Percentiles rank a stretch among this genome's conserved stretches.
These are phyloP conservation scores for Thymus mandschuricus DNA, from an alignment of 257 asterid genomes.

Conservation along the genomic window DNA sequence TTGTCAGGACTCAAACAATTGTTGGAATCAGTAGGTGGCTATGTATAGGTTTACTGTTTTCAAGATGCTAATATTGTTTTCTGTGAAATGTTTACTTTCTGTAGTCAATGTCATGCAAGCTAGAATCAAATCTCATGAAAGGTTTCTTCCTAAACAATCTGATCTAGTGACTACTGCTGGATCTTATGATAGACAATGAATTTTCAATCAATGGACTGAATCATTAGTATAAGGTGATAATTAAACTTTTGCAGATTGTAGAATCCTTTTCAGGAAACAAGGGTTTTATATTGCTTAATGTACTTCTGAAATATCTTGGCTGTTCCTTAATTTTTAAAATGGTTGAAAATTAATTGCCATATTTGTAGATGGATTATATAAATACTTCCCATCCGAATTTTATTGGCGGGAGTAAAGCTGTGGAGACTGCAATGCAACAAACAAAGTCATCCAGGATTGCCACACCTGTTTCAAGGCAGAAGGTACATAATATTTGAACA, in stretches of 20 bases:
- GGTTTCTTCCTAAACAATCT: not conserved
- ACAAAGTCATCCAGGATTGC: slow-evolving; percentile 47
- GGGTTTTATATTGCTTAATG: not conserved
- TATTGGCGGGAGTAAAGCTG: slow-evolving; percentile 70
- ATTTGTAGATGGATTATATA: slow-evolving; percentile 60
- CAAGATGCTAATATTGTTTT: not conserved
- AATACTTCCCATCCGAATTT: slow-evolving; percentile 74
- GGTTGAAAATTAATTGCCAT: slow-evolving; percentile 21
- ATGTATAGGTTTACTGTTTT: not conserved
- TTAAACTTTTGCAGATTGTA: not conserved
- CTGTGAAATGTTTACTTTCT: not conserved
- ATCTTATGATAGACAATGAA: slow-evolving; percentile 6
- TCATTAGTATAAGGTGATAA: not conserved
- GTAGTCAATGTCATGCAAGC: not conserved
- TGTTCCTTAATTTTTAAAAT: not conserved
- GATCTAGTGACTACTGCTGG: not conserved
- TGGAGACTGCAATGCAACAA: slow-evolving; percentile 58
- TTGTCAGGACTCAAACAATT: not conserved
- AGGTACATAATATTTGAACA: slow-evolving; percentile 28
- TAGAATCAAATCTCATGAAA: slow-evolving; percentile 6
- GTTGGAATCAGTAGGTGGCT: slow-evolving; percentile 9
- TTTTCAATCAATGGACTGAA: not conserved
- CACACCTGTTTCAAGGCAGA: slow-evolving; percentile 35
- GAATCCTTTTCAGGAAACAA: not conserved
- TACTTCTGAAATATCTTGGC: slow-evolving; percentile 5